Percentiles rank a stretch among this genome's conserved stretches.
phyloP scores from a whole-genome alignment of 1,284 basidiomycete genomes.

The Termitomyces sp. region DNA sequence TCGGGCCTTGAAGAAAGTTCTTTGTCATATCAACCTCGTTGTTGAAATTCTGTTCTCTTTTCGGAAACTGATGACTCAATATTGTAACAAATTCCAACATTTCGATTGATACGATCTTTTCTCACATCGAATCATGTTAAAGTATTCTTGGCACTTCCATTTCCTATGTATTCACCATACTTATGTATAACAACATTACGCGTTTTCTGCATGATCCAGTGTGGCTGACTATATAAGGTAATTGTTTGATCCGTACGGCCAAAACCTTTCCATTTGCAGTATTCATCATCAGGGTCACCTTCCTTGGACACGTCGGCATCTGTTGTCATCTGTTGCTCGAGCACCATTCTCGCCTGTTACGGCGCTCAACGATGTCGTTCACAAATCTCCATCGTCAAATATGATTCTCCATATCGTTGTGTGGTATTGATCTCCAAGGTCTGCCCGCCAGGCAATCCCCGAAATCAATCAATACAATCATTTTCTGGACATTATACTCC shows the following conservation, averaged over 20 bases:
- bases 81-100: neutral
- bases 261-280: neutral
- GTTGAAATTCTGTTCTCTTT: neutral
- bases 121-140: neutral
- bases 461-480: neutral
- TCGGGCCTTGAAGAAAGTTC: too few relatives aligned
- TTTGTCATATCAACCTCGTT: neutral
- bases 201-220: too few relatives aligned
- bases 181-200: too few relatives aligned
- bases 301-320: neutral
- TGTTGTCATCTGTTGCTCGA: neutral
- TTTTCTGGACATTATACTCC: neutral
- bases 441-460: slow-evolving; percentile 1
- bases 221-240: neutral
- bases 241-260: neutral
- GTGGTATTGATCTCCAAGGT: neutral
- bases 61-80: neutral
- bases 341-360: neutral
- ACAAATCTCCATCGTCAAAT: slow-evolving; percentile 5
- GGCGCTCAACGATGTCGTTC: neutral
- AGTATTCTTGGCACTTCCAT: neutral
- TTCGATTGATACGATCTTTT: neutral
- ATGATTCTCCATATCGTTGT: slow-evolving; percentile 6
- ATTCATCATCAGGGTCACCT: neutral
- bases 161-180: neutral